Evolutionary conservation across 192 early-diverging fungal genomes (phyloP), one percentile per base, ranked within the genome.

Genomic region (Backusella morwellensis): DNA sequence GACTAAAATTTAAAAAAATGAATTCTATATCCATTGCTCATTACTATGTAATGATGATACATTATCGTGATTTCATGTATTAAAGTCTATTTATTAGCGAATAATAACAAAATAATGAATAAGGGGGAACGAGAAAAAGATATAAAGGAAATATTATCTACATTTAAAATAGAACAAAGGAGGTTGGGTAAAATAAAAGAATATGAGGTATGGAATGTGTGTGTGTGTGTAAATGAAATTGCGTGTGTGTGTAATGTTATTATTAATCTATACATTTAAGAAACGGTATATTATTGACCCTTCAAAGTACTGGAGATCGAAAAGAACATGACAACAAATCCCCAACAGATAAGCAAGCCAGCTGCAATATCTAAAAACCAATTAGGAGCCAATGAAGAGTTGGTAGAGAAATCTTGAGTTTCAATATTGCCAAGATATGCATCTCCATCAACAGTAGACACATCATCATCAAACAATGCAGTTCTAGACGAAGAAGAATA

Each of bases 311-410:
- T 40, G 29, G 63, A 69, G 11, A 63, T 70, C 0, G 78, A 54
- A n/a, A 86, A 77, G 42, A 85, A 41, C 87, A 88, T 88, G 19
- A 88, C 85, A 70, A 85, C 77, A 14, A 83, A 72, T 9, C 87
- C 87, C 77, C 86, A 88, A 42, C 78, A 73, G 32, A 88, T 72
- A 17, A 88, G 66, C n/a, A 86, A 47, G 35, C 81, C 81, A 3
- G 87, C 83, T 17, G 82, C 75, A 4, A 85, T 75, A 70, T 86
- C 85, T 66, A 88, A 52, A 77, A 75, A 81, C 74, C 77, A 76
- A 67, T 36, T 21, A 12, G 77, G 71, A 26, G 63, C 59, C 32
- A 66, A 68, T 21, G 70, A 44, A 11, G 21, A 23, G 26, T n/a
- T 21, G 26, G 21, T 29, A 11, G 17, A 34, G 15, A 1, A 5